Conservation (phyloP, 305 asterid genomes). For the Fraxinus ornus region DNA sequence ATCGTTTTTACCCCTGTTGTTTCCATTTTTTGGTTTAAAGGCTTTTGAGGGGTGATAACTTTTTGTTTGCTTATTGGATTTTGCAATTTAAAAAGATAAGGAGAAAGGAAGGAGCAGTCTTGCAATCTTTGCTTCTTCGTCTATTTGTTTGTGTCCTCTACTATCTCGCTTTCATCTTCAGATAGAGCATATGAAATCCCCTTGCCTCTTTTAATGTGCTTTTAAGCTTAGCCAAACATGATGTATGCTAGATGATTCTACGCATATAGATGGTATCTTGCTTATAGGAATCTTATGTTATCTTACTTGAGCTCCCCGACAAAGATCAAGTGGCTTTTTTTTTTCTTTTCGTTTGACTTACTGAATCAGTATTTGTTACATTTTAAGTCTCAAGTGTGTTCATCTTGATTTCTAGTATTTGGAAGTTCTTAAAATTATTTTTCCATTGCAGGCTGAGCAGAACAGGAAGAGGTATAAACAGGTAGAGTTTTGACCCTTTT, state of each 20-base stretch:
- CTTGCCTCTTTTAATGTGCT: neutral
- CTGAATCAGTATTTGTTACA: neutral
- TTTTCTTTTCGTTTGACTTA: neutral
- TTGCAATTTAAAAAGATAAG: neutral
- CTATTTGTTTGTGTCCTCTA: neutral
- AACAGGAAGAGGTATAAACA: constrained; percentile 60
- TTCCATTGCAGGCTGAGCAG: constrained; percentile 62
- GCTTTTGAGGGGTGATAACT: neutral
- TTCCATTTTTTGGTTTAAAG: neutral
- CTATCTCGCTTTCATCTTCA: neutral
- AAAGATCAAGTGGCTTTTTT: neutral
- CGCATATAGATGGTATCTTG: neutral
- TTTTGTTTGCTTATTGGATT: neutral
- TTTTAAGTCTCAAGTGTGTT: neutral
- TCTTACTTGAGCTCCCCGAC: neutral
- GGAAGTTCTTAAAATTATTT: constrained; percentile 18
- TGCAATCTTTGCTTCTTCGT: neutral
- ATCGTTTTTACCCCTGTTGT: neutral
- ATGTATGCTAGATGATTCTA: neutral
- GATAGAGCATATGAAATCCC: neutral
- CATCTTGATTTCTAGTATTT: constrained; percentile 1
- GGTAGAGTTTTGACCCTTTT: constrained; percentile 41
- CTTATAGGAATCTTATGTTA: neutral
- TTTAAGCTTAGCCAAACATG: neutral
- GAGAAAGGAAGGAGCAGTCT: neutral